Conservation (phyloP, 257 asterid genomes). For the Capsicum chinense region DNA sequence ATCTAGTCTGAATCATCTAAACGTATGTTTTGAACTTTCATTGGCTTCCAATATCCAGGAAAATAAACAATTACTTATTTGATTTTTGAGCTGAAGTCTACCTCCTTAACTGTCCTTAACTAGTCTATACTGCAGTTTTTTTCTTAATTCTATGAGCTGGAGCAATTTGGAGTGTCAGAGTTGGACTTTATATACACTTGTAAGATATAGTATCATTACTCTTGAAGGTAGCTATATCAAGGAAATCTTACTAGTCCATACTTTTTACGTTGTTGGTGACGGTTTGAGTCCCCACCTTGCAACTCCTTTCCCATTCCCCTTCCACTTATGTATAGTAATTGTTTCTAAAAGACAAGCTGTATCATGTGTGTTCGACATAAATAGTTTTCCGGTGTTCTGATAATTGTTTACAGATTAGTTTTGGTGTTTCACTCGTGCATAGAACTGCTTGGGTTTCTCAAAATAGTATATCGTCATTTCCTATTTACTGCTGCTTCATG, state of each 20-base stretch:
- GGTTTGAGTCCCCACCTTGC: neutral
- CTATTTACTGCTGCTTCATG: neutral
- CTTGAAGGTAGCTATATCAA: too few species aligned
- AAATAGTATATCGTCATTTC: neutral
- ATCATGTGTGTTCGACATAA: neutral
- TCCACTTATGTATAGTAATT: neutral
- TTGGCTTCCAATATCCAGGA: neutral
- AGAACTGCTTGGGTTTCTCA: neutral
- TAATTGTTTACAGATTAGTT: neutral
- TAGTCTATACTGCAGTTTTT: neutral
- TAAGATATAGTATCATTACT: too few species aligned
- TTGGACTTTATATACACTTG: too few species aligned
- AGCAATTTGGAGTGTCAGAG: too few species aligned
- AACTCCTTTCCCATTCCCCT: neutral
- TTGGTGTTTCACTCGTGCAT: neutral
- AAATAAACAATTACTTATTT: too few species aligned
- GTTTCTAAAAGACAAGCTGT: neutral
- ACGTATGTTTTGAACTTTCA: neutral
- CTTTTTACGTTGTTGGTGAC: neutral
- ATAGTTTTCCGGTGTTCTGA: constrained; percentile 3
- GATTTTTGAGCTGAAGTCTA: too few species aligned
- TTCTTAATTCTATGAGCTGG: too few species aligned
- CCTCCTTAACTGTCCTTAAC: neutral
- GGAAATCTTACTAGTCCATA: neutral
- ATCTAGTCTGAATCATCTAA: neutral